A percentile compares a stretch with the other conserved stretches of the same genome.
Conservation (phyloP, 176 grass and related monocot species). For the Olyra latifolia region DNA sequence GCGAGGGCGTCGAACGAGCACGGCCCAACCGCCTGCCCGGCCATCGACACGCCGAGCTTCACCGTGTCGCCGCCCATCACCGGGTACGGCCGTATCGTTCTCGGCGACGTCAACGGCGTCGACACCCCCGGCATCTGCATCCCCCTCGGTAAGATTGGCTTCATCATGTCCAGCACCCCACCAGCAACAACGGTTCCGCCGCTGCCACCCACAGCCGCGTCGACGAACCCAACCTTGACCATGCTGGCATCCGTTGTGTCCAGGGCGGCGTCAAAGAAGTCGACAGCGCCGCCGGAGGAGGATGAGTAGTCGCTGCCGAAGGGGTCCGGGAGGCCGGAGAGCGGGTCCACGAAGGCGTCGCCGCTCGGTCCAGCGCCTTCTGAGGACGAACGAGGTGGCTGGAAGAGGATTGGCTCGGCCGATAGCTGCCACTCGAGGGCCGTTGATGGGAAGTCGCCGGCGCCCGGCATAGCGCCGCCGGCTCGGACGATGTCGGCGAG, state of each 20-base stretch:
- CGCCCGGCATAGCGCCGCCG: slow-evolving; percentile 40
- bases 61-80: slow-evolving; percentile 8
- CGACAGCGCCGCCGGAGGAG: slow-evolving; percentile 8
- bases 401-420: slow-evolving; percentile 38
- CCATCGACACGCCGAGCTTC: slow-evolving; percentile 39
- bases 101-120: slow-evolving; percentile 48
- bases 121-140: slow-evolving; percentile 37
- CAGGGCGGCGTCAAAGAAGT: slow-evolving; percentile 29
- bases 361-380: neutral
- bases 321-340: slow-evolving; percentile 57
- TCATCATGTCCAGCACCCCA: slow-evolving; percentile 21
- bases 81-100: slow-evolving; percentile 44
- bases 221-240: slow-evolving; percentile 29
- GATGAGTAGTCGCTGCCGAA: slow-evolving; percentile 40
- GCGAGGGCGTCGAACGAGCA: slow-evolving; percentile 34
- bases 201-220: neutral
- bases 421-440: slow-evolving; percentile 45
- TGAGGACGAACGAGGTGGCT: slow-evolving; percentile 28
- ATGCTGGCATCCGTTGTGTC: slow-evolving; percentile 14
- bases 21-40: slow-evolving; percentile 28
- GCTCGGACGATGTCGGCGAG: slow-evolving; percentile 75
- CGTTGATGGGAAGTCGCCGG: slow-evolving; percentile 20
- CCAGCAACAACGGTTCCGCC: slow-evolving; percentile 8
- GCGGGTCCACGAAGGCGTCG: slow-evolving; percentile 54
- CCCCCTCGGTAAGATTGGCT: slow-evolving; percentile 23